Base-by-base conservation (phyloP, 441 rosid species). In the Jatropha podagrica region DNA sequence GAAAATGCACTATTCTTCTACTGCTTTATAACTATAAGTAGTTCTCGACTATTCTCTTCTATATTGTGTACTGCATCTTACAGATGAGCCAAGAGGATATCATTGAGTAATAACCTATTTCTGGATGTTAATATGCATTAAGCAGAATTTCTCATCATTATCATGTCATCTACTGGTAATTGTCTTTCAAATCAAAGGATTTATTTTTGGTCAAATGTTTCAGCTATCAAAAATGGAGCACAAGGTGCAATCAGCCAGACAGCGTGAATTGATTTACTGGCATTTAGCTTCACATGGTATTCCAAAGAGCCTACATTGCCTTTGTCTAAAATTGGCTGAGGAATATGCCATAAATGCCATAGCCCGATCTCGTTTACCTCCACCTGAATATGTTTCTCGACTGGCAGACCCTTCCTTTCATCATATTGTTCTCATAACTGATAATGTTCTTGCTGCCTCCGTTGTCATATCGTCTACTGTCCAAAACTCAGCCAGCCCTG, bases 281-380 rank as follows among this genome's bases (percentile, higher is more conserved):
- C 97, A 91, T 86, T 86, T 95, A 80, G 98, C 98, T 59, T 92
- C 99, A 68, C 95, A 85, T 48, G 97, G 97, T 71, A 82, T 95
- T 67, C 99, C 99, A 11, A 89, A 89, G 86, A 82, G 94, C 84
- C 76, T 89, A 17, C 95, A 95, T 83, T 95, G 98, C 75, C 95
- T 95, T 74, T 86, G 92, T 82, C 91, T 95, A 56, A 87, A 86
- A 82, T 77, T 95, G 81, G 93, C 97, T 5, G 99, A 95, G 79
- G 98, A 95, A 81, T 95, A 90, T 83, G 86, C 98, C 52, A 90
- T 93, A 64, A 95, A 93, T 73, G 95, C 95, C 10, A 66, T 83
- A 79, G 99, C 99, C 37, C 87, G 99, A 72, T 86, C 86, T 42
- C 92, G 89, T 81, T 79, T 94, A 66, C 98, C 98, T 81, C 79